Evolutionary conservation across 2,329 filamentous ascomycete species (phyloP), one percentile per base, ranked within the genome.

Genomic region (Colletotrichum sp.): DNA sequence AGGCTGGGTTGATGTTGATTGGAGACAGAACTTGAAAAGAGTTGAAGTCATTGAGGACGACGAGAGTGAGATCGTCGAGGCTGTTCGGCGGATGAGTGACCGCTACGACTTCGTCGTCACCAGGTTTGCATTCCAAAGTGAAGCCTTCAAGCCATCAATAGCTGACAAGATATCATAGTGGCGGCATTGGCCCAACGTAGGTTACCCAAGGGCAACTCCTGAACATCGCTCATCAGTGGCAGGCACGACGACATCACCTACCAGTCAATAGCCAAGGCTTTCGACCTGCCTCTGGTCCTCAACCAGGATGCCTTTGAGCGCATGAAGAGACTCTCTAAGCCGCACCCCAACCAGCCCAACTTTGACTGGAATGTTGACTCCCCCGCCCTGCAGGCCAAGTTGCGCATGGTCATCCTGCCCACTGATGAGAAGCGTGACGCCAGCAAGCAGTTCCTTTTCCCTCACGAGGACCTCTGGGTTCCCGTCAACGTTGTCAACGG

Each of bases 171-270:
- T 26, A 39, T 69, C 28, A 5, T 73, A 92, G 95, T 80, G 96
- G 97, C 79, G 96, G 97, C 34, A 99, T 99, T 82, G 96, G 96
- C 13, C 97, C 97, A 79, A 99, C 96, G 94, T 96, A 87, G 88
- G 93, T 85, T 73, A 78, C 18, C 57, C 30, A 28, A 5, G 28
- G 32, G 10, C 30, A n/a, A 9, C 15, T 15, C 15, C 4, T 55
- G 49, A 39, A n/a, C 28, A 59, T 59, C 7, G 57, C 64, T 76
- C 44, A 76, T 36, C n/a, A 12, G 26, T 15, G 6, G 59, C 80
- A 98, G 95, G 72, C 96, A 99, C 88, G 97, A 99, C 85, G 97
- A 99, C 83, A 99, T 99, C 80, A 99, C 97, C 30, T 99, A 99
- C 87, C 90, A 95, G 82, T 96, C 95, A 52, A 98, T 99, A 83